Base-by-base conservation (phyloP, 2,329 filamentous ascomycete species). In the Monosporascus cannonballus region DNA sequence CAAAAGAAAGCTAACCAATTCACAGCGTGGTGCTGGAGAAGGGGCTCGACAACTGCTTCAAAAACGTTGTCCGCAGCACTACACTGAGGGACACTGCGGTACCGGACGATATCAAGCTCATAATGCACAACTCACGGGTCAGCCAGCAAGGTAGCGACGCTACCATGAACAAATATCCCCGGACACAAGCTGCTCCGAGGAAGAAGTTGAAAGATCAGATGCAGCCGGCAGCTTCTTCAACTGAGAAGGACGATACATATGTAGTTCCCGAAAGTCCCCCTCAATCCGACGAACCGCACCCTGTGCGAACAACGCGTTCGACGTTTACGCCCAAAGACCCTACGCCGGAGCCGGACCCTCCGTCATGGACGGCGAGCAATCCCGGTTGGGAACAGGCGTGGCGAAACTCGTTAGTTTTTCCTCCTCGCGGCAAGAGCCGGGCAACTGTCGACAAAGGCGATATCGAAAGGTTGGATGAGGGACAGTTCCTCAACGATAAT, bases 401-500 rank as follows among this genome's bases (percentile, higher is more conserved):
- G 82, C 71, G 75, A 17, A 74, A 74, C 48, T 79, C 86, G 2
- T 73, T 92, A 1, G 73, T 83, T 2, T 90, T 83, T 64, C 84
- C 84, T 3, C 61, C 71, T 5, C 73, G 70, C 25, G 82, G 83
- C 3, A 80, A 77, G 51, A 80, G 81, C 48, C 78, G 84, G 55
- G 82, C 85, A 1, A 83, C 79, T 1, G 83, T 94, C 1, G 81
- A 89, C 52, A 83, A 79, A 55, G 74, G 79, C n/a, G 90, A 94
- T 63, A 84, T 97, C 36, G 72, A 78, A 20, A 80, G 90, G 42
- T 78, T 99, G 3, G 86, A 96, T 55, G 89, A 95, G 57, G 89
- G 85, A 14, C 82, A 96, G 60, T 96, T 88, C 54, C 72, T 99
- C 44, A 99, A 99, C 65, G 94, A 99, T 72, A 96, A 90, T 63